phyloP scores from a whole-genome alignment of 768 basidiomycete genomes.

The Heimioporus sp. region DNA sequence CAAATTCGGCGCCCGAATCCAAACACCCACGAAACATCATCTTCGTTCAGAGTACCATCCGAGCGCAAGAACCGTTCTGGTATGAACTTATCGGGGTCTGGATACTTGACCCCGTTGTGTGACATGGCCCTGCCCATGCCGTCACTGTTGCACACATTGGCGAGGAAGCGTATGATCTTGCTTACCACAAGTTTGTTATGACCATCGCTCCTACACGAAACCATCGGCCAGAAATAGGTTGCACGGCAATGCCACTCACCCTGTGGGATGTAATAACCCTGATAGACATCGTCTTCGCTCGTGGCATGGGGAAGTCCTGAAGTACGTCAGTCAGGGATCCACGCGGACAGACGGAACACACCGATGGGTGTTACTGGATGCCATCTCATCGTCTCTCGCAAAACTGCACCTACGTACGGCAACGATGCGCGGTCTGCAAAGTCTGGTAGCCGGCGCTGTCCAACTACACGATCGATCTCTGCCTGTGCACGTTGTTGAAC shows the following conservation, averaged over 20 bases:
- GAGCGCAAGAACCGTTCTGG: slow-evolving; percentile 36
- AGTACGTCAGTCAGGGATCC: neutral
- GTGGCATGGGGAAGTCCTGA: slow-evolving; percentile 44
- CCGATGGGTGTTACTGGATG: slow-evolving; percentile 23
- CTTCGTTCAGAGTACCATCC: slow-evolving; percentile 16
- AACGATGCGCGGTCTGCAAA: slow-evolving; percentile 28
- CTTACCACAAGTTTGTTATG: slow-evolving; percentile 15
- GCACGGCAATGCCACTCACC: neutral
- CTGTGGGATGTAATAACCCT: slow-evolving; percentile 34
- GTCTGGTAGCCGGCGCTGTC: slow-evolving; percentile 26
- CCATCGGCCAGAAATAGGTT: neutral
- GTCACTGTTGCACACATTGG: neutral
- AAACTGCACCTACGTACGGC: slow-evolving; percentile 34
- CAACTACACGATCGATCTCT: slow-evolving; percentile 33
- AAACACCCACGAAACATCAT: slow-evolving; percentile 9
- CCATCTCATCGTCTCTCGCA: slow-evolving; percentile 34
- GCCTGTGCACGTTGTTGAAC: slow-evolving; percentile 27
- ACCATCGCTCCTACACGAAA: slow-evolving; percentile 6
- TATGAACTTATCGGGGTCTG: slow-evolving; percentile 32
- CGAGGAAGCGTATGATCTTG: neutral
- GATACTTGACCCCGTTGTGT: slow-evolving; percentile 36
- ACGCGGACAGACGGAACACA: neutral
- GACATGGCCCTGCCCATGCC: slow-evolving; percentile 37
- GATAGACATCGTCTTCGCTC: slow-evolving; percentile 34
- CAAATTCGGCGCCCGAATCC: slow-evolving; percentile 25